A percentile compares a stretch with the other conserved stretches of the same genome.
Conservation (phyloP, 1,139 yeast species). For the Geotrichum siamense region DNA sequence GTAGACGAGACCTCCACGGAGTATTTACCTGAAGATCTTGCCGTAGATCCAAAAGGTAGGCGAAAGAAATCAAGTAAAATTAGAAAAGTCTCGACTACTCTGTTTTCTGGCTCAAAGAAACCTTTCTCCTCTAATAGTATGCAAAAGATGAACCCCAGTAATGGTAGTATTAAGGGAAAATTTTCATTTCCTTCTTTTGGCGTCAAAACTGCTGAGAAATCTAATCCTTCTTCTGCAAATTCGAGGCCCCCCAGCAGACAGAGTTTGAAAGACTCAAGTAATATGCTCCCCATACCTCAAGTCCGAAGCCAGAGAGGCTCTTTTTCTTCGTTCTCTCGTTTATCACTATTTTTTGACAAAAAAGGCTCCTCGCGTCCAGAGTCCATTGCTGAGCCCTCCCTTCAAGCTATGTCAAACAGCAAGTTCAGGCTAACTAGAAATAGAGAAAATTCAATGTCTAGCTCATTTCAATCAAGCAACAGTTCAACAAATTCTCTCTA, state of each 20-base stretch:
- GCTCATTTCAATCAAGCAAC: slow-evolving; percentile 4
- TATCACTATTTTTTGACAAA: slow-evolving; percentile 2
- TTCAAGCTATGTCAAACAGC: slow-evolving; percentile 1
- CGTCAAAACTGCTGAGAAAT: not conserved
- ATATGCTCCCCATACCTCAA: not conserved
- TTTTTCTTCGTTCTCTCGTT: not conserved
- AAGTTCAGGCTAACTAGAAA: slow-evolving; percentile 1
- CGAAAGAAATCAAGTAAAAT: not conserved
- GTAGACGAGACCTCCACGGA: slow-evolving; percentile 1
- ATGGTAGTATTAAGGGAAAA: too few relatives aligned
- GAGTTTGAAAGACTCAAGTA: not conserved
- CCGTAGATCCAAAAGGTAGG: not conserved
- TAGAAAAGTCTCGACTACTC: slow-evolving; percentile 1
- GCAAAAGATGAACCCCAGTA: too few relatives aligned
- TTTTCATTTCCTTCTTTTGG: not conserved
- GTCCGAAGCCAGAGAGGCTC: not conserved
- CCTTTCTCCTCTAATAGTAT: too few relatives aligned
- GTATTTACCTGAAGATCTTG: not conserved
- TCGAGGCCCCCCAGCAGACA: slow-evolving; percentile 4
- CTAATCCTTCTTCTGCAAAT: not conserved
- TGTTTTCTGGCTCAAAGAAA: not conserved
- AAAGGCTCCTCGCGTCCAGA: not conserved
- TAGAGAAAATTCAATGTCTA: slow-evolving; percentile 1
- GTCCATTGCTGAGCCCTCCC: not conserved
- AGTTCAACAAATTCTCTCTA: not conserved